Evolutionary conservation across 2,329 filamentous ascomycete species (phyloP), one percentile per base, ranked within the genome.

Genomic region (Colletotrichum cordylinicola): DNA sequence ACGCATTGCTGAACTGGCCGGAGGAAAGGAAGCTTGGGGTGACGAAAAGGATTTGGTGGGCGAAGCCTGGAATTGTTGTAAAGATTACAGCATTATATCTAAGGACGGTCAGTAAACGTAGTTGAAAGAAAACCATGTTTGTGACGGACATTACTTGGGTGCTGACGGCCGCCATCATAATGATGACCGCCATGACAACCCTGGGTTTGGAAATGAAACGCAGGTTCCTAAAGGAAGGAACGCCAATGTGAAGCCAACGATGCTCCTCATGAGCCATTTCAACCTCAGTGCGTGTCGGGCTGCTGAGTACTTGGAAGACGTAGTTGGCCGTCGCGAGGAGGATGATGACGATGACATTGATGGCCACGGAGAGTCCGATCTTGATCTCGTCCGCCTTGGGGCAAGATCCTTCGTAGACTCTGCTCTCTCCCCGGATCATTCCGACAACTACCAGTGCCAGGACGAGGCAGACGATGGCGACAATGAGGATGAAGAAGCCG

Each of bases 1-100:
- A 79, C 35, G 78, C 79, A 74, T 84, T 84, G 80, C 80, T 83
- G 73, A 87, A 86, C 33, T 80, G 78, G n/a, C 83, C 82, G 27
- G 85, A 84, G 24, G 78, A 77, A 60, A 84, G 71, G 75, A 87
- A 87, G 43, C 80, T 80, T 43, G 80, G 79, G 61, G 82, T 81
- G 67, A 86, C 85, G 65, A 85, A 79, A 56, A 85, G 78, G 24
- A 85, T 76, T 56, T 82, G 81, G 72, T 82, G 81, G 70, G 80
- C 77, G n/a, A 82, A 72, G 37, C 82, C 82, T 52, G 83, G 81
- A 61, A 84, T 83, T 13, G 85, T 85, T 74, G 85, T 85, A 74
- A 86, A 87, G 62, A 90, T 84, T 82, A 89, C 80, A 75, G 88
- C 84, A 87, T 90, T 90, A 86, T 89, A 90, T 80, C 88, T 89